Evolutionary conservation across 169 alveolate species (phyloP).

Genomic region (Miamiensis avidus): DNA sequence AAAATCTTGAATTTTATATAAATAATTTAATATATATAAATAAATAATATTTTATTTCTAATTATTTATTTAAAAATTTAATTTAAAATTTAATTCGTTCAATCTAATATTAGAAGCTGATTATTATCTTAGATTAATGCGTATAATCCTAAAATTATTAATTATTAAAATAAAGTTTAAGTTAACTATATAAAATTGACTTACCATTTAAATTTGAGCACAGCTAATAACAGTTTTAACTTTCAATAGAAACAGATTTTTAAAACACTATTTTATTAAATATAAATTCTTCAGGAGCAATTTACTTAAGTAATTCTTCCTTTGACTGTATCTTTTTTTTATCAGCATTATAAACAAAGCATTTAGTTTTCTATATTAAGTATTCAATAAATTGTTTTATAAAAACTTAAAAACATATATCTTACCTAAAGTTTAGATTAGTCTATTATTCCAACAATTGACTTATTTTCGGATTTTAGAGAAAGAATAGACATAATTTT

Average conservation of each 20-base stretch:
- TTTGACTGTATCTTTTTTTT: neutral
- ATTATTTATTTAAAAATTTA: no score
- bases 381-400: neutral
- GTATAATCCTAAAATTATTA: neutral
- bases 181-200: no score
- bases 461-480: no score
- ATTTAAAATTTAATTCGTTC: no score
- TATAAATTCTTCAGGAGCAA: neutral
- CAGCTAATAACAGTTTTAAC: neutral
- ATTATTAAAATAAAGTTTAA: neutral
- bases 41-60: no score
- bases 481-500: no score
- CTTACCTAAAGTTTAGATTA: neutral
- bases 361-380: neutral
- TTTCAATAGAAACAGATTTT: neutral
- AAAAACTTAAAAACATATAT: no score
- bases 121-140: neutral
- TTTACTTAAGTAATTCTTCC: neutral
- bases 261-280: no score
- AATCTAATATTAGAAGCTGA: neutral
- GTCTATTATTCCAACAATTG: neutral
- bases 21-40: no score
- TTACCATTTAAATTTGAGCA: neutral
- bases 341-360: neutral
- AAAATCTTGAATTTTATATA: no score